phyloP scores from a whole-genome alignment of 305 asterid genomes.

The Fraxinus albicans region DNA sequence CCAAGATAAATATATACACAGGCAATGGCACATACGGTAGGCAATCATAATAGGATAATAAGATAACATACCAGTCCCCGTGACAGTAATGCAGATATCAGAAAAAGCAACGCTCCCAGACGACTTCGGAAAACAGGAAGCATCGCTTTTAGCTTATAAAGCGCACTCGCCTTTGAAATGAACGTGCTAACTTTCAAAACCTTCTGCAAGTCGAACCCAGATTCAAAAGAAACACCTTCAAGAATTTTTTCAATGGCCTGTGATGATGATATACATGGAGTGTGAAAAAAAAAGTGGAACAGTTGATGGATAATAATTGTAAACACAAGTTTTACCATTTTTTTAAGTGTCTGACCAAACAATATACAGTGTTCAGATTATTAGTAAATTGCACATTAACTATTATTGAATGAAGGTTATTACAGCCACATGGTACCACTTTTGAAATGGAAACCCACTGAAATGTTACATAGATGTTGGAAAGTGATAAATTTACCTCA shows the following conservation, averaged over 20 bases:
- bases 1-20: background rate
- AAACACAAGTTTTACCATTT: background rate
- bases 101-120: slow-evolving; percentile 85
- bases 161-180: slow-evolving; percentile 50
- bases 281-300: background rate
- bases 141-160: slow-evolving; percentile 58
- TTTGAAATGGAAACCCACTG: slow-evolving; percentile 5
- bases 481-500: slow-evolving; percentile 48
- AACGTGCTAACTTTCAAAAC: slow-evolving; percentile 55
- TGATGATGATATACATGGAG: slow-evolving; percentile 6
- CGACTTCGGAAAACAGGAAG: slow-evolving; percentile 88
- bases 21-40: background rate
- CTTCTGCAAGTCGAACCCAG: slow-evolving; percentile 71
- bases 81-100: slow-evolving; percentile 82
- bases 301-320: background rate
- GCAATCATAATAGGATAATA: background rate
- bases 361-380: background rate
- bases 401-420: background rate
- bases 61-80: slow-evolving; percentile 73
- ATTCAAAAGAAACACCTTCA: slow-evolving; percentile 71
- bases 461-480: background rate
- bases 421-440: background rate
- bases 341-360: background rate
- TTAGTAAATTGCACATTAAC: background rate
- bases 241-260: slow-evolving; percentile 70